Conservation (phyloP, 177 flowering plant genomes). For the Vitis hybrid region DNA sequence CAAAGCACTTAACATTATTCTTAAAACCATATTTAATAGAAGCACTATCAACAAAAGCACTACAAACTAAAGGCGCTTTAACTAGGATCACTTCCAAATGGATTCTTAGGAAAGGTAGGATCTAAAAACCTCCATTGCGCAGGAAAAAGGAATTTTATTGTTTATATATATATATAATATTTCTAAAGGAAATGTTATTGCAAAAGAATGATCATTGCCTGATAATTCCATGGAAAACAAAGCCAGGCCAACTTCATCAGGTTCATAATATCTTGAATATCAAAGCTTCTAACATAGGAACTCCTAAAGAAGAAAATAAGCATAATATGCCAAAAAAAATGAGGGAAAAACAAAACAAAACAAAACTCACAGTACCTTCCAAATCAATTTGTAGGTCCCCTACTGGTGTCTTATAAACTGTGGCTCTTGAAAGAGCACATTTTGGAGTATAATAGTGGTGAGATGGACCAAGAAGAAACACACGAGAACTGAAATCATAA, state of each 20-base stretch:
- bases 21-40: too few species aligned
- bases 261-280: not conserved
- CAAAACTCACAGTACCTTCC: constrained; percentile 57
- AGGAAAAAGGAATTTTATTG: too few species aligned
- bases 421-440: constrained; percentile 91
- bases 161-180: too few species aligned
- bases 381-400: constrained; percentile 89
- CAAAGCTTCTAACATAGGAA: not conserved
- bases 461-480: constrained; percentile 97
- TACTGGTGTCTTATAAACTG: constrained; percentile 80
- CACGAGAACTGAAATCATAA: constrained; percentile 64
- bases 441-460: constrained; percentile 95
- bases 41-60: too few species aligned
- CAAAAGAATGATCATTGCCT: too few species aligned
- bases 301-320: not conserved
- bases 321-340: not conserved
- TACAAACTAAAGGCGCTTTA: too few species aligned
- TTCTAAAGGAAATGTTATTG: too few species aligned
- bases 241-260: not conserved
- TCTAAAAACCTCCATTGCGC: too few species aligned
- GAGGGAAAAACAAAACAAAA: not conserved
- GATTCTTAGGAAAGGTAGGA: too few species aligned
- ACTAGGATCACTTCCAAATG: too few species aligned
- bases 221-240: not conserved
- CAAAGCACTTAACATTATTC: too few species aligned